Evolutionary conservation across 192 early-diverging fungal genomes (phyloP).

Genomic region (Gonapodya sp.): DNA sequence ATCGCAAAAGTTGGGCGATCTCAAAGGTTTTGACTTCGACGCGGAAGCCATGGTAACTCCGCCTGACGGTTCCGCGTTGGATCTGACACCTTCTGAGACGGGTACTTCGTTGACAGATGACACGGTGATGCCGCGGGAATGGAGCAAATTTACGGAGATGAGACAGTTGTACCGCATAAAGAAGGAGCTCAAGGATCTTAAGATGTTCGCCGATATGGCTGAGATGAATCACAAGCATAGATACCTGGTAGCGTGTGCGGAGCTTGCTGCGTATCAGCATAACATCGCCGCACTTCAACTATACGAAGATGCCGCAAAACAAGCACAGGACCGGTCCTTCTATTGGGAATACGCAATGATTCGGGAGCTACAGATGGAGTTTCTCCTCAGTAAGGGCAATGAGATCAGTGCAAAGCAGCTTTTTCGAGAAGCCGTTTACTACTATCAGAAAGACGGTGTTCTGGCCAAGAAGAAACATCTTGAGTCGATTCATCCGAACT

Average conservation of each 20-base stretch:
- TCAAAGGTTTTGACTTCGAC: neutral
- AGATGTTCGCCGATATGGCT: neutral
- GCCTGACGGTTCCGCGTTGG: neutral
- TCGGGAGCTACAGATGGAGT: constrained; percentile 6
- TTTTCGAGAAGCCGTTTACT: neutral
- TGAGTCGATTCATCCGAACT: neutral
- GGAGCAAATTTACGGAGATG: neutral
- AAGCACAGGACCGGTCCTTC: constrained; percentile 9
- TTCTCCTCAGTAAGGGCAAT: neutral
- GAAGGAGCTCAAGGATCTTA: neutral
- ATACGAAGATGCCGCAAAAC: neutral
- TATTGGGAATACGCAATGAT: constrained; percentile 9
- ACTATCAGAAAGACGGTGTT: constrained; percentile 2
- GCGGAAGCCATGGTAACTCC: neutral
- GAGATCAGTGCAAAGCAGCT: constrained; percentile 7
- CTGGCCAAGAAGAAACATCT: constrained; percentile 8
- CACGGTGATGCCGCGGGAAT: neutral
- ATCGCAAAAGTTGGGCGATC: neutral
- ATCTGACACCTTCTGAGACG: neutral
- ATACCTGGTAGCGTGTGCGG: neutral
- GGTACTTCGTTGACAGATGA: neutral
- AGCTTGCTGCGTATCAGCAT: constrained; percentile 2
- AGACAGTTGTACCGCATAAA: constrained; percentile 4
- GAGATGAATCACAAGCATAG: constrained; percentile 2
- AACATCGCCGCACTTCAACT: neutral